These are phyloP conservation scores for Solanum ahanhuiri DNA, from an alignment of 257 asterid genomes.

Conservation along the genomic window DNA sequence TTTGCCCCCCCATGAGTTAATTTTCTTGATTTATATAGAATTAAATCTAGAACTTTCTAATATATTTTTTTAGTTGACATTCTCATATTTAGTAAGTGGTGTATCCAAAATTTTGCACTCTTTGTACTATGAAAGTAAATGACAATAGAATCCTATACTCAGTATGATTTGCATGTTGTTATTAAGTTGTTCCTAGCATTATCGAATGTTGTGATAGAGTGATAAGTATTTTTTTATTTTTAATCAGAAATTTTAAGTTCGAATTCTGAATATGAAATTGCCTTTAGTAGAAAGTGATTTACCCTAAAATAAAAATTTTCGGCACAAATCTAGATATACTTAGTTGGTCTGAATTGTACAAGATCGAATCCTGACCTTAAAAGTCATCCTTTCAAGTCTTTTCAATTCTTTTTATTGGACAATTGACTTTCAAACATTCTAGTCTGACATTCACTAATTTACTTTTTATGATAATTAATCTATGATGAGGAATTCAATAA, in stretches of 20 bases:
- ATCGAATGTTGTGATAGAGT: not conserved
- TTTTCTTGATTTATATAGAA: not conserved
- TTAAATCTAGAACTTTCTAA: not conserved
- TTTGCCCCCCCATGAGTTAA: not conserved
- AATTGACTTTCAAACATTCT: not conserved
- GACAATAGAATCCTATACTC: not conserved
- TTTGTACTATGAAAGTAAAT: not conserved
- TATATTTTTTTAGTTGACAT: not conserved
- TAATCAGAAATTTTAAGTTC: not conserved
- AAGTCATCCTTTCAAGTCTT: not conserved
- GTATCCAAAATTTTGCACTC: not conserved
- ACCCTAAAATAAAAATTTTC: not conserved
- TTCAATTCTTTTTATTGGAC: not conserved
- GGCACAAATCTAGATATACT: not conserved
- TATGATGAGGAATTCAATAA: not conserved
- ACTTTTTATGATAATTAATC: not conserved
- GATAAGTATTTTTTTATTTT: not conserved
- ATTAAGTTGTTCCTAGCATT: not conserved
- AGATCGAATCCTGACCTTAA: not conserved
- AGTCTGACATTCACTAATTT: not conserved
- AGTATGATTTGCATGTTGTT: not conserved
- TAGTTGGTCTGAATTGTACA: not conserved
- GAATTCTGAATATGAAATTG: not conserved
- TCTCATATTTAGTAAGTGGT: not conserved
- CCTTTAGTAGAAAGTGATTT: not conserved